Conservation (phyloP, 306 rosid species). For the Fragaria nilgerrensis region DNA sequence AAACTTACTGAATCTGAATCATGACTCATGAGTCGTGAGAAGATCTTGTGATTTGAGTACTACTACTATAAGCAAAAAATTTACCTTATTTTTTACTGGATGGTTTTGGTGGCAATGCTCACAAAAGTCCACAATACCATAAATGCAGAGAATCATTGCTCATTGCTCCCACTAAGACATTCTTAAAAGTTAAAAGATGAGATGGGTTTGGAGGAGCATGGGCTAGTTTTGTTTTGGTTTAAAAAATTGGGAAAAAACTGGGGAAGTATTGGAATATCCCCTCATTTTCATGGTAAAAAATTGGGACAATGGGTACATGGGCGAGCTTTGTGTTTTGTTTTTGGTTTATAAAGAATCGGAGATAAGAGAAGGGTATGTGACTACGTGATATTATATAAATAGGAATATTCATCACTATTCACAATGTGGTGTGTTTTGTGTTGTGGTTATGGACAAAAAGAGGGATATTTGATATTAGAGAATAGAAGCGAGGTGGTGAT, state of each 20-base stretch:
- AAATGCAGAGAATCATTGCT: conserved; percentile 63
- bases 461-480: conserved; percentile 49
- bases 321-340: conserved; percentile 46
- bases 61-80: neutral
- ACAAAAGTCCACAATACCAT: conserved; percentile 39
- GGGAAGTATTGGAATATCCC: conserved; percentile 18
- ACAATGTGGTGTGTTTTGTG: neutral
- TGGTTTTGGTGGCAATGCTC: conserved; percentile 33
- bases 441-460: conserved; percentile 43
- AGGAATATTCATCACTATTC: conserved; percentile 2
- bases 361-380: neutral
- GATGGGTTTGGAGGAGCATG: conserved; percentile 37
- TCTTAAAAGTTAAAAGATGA: neutral
- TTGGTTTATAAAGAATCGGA: conserved; percentile 30
- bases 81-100: neutral
- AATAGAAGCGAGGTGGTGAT: conserved; percentile 26
- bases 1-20: conserved; percentile 5
- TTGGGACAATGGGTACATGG: conserved; percentile 50
- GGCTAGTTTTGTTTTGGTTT: conserved; percentile 54
- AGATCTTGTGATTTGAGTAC: conserved; percentile 15
- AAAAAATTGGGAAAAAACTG: no score
- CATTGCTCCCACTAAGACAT: conserved; percentile 37
- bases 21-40: neutral
- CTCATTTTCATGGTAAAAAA: conserved; percentile 18
- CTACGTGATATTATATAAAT: neutral